phyloP scores from a whole-genome alignment of 352 stramenopile species.

The Phytopythium ostracodes region DNA sequence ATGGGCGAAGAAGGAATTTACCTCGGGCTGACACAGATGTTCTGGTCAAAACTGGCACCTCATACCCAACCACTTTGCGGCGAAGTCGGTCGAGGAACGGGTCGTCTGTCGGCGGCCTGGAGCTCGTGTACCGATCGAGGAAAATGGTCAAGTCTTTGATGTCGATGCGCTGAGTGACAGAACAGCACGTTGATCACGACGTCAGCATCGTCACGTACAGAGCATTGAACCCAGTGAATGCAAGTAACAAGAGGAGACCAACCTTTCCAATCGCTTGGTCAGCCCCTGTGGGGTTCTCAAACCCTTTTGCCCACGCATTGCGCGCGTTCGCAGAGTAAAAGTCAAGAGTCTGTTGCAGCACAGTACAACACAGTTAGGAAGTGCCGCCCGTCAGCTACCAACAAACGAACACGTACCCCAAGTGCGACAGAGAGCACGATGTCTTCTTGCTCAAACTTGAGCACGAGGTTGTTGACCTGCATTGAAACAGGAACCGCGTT shows the following conservation, averaged over 20 bases:
- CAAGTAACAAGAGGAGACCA: neutral
- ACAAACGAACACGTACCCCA: conserved; percentile 36
- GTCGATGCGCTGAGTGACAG: conserved; percentile 38
- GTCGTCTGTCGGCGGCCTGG: conserved; percentile 25
- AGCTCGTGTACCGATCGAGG: conserved; percentile 73
- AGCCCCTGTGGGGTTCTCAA: conserved; percentile 52
- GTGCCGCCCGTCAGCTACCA: neutral
- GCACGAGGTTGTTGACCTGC: conserved; percentile 83
- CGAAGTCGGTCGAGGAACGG: conserved; percentile 29
- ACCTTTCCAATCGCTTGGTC: conserved; percentile 59
- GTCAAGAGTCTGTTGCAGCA: conserved; percentile 48
- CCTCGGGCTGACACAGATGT: conserved; percentile 61
- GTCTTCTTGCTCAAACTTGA: conserved; percentile 87
- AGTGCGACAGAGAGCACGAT: conserved; percentile 82
- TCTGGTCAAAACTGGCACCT: conserved; percentile 70
- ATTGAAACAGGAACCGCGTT: too few species aligned
- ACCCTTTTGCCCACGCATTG: conserved; percentile 54
- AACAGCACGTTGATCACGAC: conserved; percentile 1
- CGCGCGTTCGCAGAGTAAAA: conserved; percentile 68
- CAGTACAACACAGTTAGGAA: neutral
- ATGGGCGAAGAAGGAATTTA: conserved; percentile 46
- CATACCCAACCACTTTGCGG: conserved; percentile 76
- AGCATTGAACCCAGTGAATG: neutral
- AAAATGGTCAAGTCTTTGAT: conserved; percentile 83
- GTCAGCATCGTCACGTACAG: neutral